phyloP scores from a whole-genome alignment of 1,139 yeast genomes.

The Blastobotrys persicus region DNA sequence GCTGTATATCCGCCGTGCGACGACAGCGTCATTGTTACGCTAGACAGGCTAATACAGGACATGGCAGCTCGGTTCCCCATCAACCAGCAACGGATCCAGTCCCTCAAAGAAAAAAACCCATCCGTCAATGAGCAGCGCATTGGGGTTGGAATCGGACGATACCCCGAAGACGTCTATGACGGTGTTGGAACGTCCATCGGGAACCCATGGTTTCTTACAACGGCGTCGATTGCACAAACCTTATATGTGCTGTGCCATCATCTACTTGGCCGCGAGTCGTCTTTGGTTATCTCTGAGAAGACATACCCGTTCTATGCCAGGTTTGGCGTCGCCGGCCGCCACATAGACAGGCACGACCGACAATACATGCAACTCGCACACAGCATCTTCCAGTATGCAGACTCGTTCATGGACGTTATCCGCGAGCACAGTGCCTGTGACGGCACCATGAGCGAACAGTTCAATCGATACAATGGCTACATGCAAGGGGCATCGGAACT shows the following conservation, averaged over 20 bases:
- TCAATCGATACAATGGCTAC: slow-evolving; percentile 73
- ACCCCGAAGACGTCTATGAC: slow-evolving; percentile 90
- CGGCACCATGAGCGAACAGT: slow-evolving; percentile 90
- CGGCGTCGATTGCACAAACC: slow-evolving; percentile 73
- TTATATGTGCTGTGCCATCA: slow-evolving; percentile 40
- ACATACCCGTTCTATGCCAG: slow-evolving; percentile 1
- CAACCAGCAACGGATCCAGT: slow-evolving; percentile 44
- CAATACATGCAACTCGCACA: slow-evolving; percentile 23
- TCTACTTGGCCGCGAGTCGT: slow-evolving; percentile 38
- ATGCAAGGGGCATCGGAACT: slow-evolving; percentile 85
- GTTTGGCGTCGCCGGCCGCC: neutral
- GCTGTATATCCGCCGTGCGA: slow-evolving; percentile 33
- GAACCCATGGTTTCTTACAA: slow-evolving; percentile 93
- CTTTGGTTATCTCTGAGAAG: slow-evolving; percentile 15
- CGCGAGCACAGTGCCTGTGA: slow-evolving; percentile 66
- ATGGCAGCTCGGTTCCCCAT: slow-evolving; percentile 77
- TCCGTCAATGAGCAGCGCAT: slow-evolving; percentile 13
- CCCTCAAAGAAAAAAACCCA: slow-evolving; percentile 17
- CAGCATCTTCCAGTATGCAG: slow-evolving; percentile 49
- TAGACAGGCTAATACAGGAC: slow-evolving; percentile 44
- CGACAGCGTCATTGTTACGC: slow-evolving; percentile 32
- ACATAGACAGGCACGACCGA: slow-evolving; percentile 15
- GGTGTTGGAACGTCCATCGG: slow-evolving; percentile 75
- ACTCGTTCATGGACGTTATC: slow-evolving; percentile 70
- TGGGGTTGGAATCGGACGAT: slow-evolving; percentile 72